Percentiles rank a stretch among this genome's conserved stretches.
These are phyloP conservation scores for Castanopsis chinensis DNA, from an alignment of 306 rosid species.

Conservation along the genomic window DNA sequence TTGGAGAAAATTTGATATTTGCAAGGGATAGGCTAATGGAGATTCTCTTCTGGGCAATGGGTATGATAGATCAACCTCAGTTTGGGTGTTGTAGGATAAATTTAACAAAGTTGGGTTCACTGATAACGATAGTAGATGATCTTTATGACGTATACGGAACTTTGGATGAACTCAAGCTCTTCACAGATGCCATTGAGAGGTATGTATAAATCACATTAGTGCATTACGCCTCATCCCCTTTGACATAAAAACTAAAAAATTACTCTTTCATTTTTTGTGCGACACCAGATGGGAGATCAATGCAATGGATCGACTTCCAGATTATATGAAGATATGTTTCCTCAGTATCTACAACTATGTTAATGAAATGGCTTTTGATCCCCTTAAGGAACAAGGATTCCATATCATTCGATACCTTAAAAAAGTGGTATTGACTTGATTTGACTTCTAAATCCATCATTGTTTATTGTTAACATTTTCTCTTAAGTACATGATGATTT, in stretches of 20 bases:
- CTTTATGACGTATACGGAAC: no score
- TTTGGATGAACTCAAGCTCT: no score
- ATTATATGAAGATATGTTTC: conserved; percentile 22
- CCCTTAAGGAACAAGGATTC: not conserved
- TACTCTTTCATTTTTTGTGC: no score
- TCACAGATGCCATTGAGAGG: no score
- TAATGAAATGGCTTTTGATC: conserved; percentile 12
- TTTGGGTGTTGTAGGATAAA: conserved; percentile 5
- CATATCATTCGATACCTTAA: not conserved
- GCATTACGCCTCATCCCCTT: no score
- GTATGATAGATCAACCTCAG: not conserved
- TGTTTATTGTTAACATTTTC: not conserved
- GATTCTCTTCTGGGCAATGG: not conserved
- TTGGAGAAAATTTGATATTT: conserved; percentile 14
- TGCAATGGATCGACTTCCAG: conserved; percentile 14
- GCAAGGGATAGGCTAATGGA: conserved; percentile 17
- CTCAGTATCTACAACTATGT: not conserved
- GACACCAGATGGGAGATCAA: conserved; percentile 18
- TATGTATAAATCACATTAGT: no score
- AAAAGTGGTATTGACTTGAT: not conserved
- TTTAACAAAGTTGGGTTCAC: not conserved
- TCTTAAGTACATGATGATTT: not conserved
- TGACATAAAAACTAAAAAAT: no score
- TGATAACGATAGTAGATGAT: not conserved
- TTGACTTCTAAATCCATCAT: not conserved